A percentile compares a stretch with the other conserved stretches of the same genome.
Evolutionary conservation across 2,329 filamentous ascomycete species (phyloP).

Genomic region (Diatrype stigma): DNA sequence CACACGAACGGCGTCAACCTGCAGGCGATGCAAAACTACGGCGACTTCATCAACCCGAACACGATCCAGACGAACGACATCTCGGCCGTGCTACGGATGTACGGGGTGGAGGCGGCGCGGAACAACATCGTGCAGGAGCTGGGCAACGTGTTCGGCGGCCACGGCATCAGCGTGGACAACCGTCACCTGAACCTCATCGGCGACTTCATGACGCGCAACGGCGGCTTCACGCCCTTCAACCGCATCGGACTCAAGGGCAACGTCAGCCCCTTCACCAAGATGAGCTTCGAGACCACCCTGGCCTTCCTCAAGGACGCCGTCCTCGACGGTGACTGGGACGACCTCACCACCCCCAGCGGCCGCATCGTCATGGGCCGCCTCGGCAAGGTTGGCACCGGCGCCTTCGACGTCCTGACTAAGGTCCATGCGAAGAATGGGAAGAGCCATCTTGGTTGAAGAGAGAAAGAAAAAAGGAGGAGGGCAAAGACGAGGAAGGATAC

Average conservation of each 20-base stretch:
- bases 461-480: neutral
- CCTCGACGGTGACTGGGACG: slow-evolving; percentile 84
- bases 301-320: slow-evolving; percentile 91
- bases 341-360: slow-evolving; percentile 78
- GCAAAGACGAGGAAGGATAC: neutral
- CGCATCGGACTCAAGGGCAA: slow-evolving; percentile 82
- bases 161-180: slow-evolving; percentile 89
- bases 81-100: slow-evolving; percentile 74
- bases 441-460: slow-evolving; percentile 18
- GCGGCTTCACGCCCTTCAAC: slow-evolving; percentile 87
- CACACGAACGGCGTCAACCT: slow-evolving; percentile 85
- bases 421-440: slow-evolving; percentile 50
- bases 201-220: slow-evolving; percentile 95
- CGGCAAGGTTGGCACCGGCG: slow-evolving; percentile 80
- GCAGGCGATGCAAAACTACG: slow-evolving; percentile 82
- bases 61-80: slow-evolving; percentile 90
- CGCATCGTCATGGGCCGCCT: slow-evolving; percentile 83
- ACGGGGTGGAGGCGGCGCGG: slow-evolving; percentile 91
- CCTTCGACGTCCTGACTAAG: slow-evolving; percentile 78
- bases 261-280: slow-evolving; percentile 92
- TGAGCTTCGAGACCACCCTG: slow-evolving; percentile 98
- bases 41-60: slow-evolving; percentile 81
- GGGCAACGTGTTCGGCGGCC: slow-evolving; percentile 76
- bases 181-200: slow-evolving; percentile 93
- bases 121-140: slow-evolving; percentile 84